Base-by-base conservation (phyloP, 305 asterid genomes). In the Rubia balearica region DNA sequence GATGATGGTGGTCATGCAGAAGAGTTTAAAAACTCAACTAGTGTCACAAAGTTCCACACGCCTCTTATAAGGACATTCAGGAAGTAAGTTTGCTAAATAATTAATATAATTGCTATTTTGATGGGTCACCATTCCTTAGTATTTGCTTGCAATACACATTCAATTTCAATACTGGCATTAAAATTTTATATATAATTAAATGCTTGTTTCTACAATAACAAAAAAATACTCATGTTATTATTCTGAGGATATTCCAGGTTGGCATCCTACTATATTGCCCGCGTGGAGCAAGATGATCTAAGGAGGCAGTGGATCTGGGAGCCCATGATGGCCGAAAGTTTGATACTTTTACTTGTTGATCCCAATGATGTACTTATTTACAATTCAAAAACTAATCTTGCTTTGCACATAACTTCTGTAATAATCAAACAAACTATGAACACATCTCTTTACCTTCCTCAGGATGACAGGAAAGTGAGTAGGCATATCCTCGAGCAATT, bases 261-360 rank as follows among this genome's bases (percentile, higher is more conserved):
- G 72, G 81, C 86, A 71, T 83, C 88, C 69, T 86, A 88, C 74
- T 95, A 82, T 82, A 73, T 83, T 80, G 82, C 83, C 80, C 84
- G 81, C 78, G 84, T 91, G 96, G 97, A 88, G 83, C 89, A 85
- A 81, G 87, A 79, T 71, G 94, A 80, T 80, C 82, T 88, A 65
- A 77, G 81, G 83, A 87, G 86, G 87, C 92, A 87, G 87, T 95
- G 96, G 98, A 85, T 83, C 74, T 95, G 99, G 99, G 99, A 95
- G 74, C 96, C 98, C 33, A 63, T 81, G 89, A 95, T 91, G 96
- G 89, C 92, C 79, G 81, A 81, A 72, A 85, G 97, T 82, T 82
- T 95, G 88, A 84, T 90, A 73, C 99, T 95, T 82, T 81, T 90
- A 82, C 96, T 95, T 76, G 84, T 87, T 84, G 99, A 95, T 84